Percentiles rank a stretch among this genome's conserved stretches.
Conservation (phyloP, 306 rosid genomes). For the Quercus cerris region DNA sequence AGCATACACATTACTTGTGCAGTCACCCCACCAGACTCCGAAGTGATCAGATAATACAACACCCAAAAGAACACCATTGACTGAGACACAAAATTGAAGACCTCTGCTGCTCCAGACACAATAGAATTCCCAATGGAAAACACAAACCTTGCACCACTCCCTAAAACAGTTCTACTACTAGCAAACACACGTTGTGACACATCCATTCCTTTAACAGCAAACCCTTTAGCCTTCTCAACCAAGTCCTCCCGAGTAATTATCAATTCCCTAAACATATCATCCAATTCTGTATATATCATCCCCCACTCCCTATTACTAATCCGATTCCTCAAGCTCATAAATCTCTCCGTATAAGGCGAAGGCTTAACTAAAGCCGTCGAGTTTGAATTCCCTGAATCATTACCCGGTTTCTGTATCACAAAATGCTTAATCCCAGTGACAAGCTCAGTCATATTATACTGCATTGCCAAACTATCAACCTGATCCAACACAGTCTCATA, state of each 20-base stretch:
- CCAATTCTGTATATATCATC: slow-evolving; percentile 56
- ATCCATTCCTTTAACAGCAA: slow-evolving; percentile 69
- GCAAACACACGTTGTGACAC: slow-evolving; percentile 66
- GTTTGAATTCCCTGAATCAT: slow-evolving; percentile 37
- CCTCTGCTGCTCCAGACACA: slow-evolving; percentile 86
- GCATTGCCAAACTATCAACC: slow-evolving; percentile 82
- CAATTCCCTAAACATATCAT: slow-evolving; percentile 65
- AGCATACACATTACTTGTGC: slow-evolving; percentile 81
- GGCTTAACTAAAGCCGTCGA: slow-evolving; percentile 39
- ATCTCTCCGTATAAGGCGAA: slow-evolving; percentile 60
- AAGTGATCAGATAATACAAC: slow-evolving; percentile 81
- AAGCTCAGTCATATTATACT: slow-evolving; percentile 81
- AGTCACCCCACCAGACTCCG: slow-evolving; percentile 98
- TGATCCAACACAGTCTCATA: slow-evolving; percentile 82
- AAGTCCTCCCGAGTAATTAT: slow-evolving; percentile 75
- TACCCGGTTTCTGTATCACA: slow-evolving; percentile 39
- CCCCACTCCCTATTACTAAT: slow-evolving; percentile 76
- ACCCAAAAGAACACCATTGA: slow-evolving; percentile 89
- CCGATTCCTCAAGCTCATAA: slow-evolving; percentile 65
- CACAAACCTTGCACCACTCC: slow-evolving; percentile 61
- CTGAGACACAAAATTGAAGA: slow-evolving; percentile 86
- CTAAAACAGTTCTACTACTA: slow-evolving; percentile 66
- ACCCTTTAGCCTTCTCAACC: slow-evolving; percentile 79
- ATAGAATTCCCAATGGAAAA: slow-evolving; percentile 73
- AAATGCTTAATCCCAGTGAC: slow-evolving; percentile 87